A percentile compares a stretch with the other conserved stretches of the same genome.
Conservation (phyloP, 2,329 filamentous ascomycete genomes). For the Penicillium sp. region DNA sequence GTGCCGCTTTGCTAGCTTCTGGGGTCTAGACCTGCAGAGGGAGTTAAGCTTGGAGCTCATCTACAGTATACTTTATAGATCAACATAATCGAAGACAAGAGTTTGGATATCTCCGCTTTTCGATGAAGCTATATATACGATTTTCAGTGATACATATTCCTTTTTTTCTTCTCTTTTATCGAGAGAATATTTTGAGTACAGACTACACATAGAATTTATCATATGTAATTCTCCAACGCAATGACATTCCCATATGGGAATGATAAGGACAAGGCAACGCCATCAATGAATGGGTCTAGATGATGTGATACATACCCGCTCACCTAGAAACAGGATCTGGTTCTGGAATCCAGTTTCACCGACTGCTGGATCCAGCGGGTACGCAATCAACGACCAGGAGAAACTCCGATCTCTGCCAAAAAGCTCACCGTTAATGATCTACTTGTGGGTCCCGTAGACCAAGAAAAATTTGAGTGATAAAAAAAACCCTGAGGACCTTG, state of each 20-base stretch:
- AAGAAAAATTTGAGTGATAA: background rate
- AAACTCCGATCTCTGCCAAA: constrained; percentile 12
- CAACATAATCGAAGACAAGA: background rate
- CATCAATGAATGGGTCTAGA: background rate
- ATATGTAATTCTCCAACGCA: background rate
- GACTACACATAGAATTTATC: background rate
- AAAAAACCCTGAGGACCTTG: constrained; percentile 12
- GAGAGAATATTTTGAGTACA: no score
- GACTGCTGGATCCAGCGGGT: constrained; percentile 15
- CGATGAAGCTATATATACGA: background rate
- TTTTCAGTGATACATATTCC: background rate
- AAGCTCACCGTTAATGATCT: constrained; percentile 20
- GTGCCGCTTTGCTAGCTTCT: background rate
- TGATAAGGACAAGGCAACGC: background rate
- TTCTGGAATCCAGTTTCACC: constrained; percentile 25
- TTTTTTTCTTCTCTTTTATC: background rate
- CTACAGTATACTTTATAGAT: background rate
- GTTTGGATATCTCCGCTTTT: background rate
- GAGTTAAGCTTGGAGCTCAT: background rate
- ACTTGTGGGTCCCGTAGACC: constrained; percentile 12
- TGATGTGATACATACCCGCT: constrained; percentile 17
- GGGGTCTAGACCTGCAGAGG: background rate
- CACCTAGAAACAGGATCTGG: constrained; percentile 9
- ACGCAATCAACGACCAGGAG: constrained; percentile 1
- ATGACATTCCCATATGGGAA: background rate